phyloP scores from a whole-genome alignment of 2,329 filamentous ascomycete species.

The Cordyceps cateniannulata region DNA sequence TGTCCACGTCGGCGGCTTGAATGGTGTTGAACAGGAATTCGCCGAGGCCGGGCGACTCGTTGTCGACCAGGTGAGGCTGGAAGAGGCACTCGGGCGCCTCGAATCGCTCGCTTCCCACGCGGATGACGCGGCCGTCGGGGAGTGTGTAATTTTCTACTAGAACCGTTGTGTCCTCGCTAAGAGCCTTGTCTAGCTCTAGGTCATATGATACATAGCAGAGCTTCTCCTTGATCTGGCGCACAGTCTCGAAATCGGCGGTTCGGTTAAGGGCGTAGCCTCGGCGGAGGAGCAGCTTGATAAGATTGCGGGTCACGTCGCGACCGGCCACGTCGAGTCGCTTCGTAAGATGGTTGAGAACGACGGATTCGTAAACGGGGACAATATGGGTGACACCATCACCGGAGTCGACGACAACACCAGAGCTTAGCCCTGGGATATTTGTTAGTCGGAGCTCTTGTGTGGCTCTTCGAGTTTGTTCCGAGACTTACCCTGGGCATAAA shows the following conservation, averaged over 20 bases:
- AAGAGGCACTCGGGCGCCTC: slow-evolving; percentile 97
- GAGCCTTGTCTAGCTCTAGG: slow-evolving; percentile 87
- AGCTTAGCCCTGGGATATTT: slow-evolving; percentile 62
- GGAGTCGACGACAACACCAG: slow-evolving; percentile 96
- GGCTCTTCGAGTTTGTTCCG: no score
- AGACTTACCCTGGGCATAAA: slow-evolving; percentile 89
- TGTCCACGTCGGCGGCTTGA: slow-evolving; percentile 90
- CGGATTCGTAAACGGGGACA: slow-evolving; percentile 96
- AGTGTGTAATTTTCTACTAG: slow-evolving; percentile 96
- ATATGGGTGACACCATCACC: slow-evolving; percentile 98
- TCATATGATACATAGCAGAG: slow-evolving; percentile 99
- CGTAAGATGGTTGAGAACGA: slow-evolving; percentile 94
- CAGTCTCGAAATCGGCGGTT: slow-evolving; percentile 97
- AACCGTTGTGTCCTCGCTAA: slow-evolving; percentile 95
- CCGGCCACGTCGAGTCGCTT: slow-evolving; percentile 90
- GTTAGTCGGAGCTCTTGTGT: slow-evolving; percentile 9
- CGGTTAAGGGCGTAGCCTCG: slow-evolving; percentile 95
- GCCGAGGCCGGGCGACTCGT: slow-evolving; percentile 92
- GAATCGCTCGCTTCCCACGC: slow-evolving; percentile 93
- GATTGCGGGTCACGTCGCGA: slow-evolving; percentile 94
- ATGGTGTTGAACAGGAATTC: slow-evolving; percentile 99
- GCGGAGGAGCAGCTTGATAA: slow-evolving; percentile 89
- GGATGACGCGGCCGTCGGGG: slow-evolving; percentile 91
- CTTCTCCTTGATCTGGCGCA: slow-evolving; percentile 99
- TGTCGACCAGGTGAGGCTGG: slow-evolving; percentile 96